Evolutionary conservation across 2,329 filamentous ascomycete species (phyloP).

Genomic region (Pyrenochaeta sp.): DNA sequence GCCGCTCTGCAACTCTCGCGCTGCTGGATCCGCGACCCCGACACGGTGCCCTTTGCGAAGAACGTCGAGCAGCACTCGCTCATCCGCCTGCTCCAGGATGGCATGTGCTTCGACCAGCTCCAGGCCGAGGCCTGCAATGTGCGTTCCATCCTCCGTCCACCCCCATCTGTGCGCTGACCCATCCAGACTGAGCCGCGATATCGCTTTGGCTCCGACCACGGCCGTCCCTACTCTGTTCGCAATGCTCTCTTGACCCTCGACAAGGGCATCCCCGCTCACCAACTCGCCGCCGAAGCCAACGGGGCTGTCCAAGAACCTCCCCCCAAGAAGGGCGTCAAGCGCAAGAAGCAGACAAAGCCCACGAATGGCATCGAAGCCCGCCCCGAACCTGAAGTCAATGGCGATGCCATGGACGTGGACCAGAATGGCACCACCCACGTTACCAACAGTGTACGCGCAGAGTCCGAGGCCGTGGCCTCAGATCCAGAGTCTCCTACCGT

Average conservation of each 20-base stretch:
- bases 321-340: constrained; percentile 43
- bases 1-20: constrained; percentile 67
- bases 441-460: constrained; percentile 39
- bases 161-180: constrained; percentile 22
- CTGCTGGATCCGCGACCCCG: constrained; percentile 69
- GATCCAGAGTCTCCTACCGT: constrained; percentile 49
- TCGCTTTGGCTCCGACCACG: constrained; percentile 49
- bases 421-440: constrained; percentile 39
- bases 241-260: constrained; percentile 46
- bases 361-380: constrained; percentile 42
- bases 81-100: constrained; percentile 69
- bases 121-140: constrained; percentile 46
- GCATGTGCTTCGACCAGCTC: constrained; percentile 59
- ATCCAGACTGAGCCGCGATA: constrained; percentile 42
- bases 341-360: constrained; percentile 44
- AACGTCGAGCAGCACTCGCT: constrained; percentile 66
- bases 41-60: constrained; percentile 66
- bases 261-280: constrained; percentile 44
- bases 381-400: constrained; percentile 49
- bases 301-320: constrained; percentile 40
- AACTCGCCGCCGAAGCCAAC: constrained; percentile 43
- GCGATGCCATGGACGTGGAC: constrained; percentile 58
- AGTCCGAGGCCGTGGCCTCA: constrained; percentile 45
- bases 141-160: constrained; percentile 14
- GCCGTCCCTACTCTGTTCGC: constrained; percentile 47